Evolutionary conservation across 1,284 basidiomycete genomes (phyloP), one percentile per base, ranked within the genome.

Genomic region (Phellopilus nigrolimitatus): DNA sequence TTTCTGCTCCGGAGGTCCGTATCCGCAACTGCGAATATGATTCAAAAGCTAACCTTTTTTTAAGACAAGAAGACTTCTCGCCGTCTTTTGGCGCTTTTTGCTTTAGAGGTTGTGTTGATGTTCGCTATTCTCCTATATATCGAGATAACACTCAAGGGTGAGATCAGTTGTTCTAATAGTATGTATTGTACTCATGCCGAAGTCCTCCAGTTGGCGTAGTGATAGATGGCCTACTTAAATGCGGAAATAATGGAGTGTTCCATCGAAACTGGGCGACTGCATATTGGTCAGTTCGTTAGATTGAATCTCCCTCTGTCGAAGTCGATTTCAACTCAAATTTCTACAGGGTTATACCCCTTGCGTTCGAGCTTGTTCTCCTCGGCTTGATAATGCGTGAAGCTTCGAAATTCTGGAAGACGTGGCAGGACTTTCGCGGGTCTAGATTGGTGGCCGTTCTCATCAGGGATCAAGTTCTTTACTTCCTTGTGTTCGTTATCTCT

Each of bases 381-480:
- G 22, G n/a, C 5, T 21, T 51, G 10, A 37, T 43, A 6, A 27
- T 46, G 13, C 27, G 31, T 36, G 46, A 51, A 25, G 31, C 36
- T 5, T 15, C 46, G 13, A 37, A 21, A 3, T 47, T 31, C 34
- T 46, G 50, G 50, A 19, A 34, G n/a, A 27, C 25, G 6, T 21
- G 39, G 22, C 22, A 22, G 4, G 44, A 28, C 5, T 27, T 45
- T 17, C 27, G 50, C 13, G 21, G 34, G 1, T 22, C 40, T 17
- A 39, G 42, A 6, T 21, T 51, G 15, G 36, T 43, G 7, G 21
- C 15, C 13, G 39, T 46, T 12, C 42, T 51, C 43, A 19, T 46
- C 30, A 31, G 50, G n/a, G 42, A 51, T 19, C 50, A 51, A 19
- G 34, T 46, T 3, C 30, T 51, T n/a, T 51, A 51, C 25, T 51